Conservation (phyloP, 305 asterid genomes). For the Rubia tinctorum region DNA sequence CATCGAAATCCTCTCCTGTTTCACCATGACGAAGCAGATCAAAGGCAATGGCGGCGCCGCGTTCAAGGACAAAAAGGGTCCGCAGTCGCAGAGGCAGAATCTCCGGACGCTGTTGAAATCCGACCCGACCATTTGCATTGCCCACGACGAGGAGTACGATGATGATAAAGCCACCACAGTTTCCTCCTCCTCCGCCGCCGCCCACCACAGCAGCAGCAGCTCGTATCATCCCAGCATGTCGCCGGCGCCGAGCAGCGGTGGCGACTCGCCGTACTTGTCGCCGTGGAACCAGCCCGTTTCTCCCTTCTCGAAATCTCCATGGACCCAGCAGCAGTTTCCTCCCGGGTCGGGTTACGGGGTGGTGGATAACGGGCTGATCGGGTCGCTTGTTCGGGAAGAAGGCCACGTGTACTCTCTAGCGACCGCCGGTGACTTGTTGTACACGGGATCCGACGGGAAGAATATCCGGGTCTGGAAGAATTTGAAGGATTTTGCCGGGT, state of each 20-base stretch:
- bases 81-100: constrained; percentile 37
- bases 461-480: constrained; percentile 82
- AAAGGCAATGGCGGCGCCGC: constrained; percentile 14
- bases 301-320: constrained; percentile 65
- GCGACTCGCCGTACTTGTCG: constrained; percentile 58
- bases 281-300: constrained; percentile 69
- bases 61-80: constrained; percentile 27
- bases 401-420: constrained; percentile 86
- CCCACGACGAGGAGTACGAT: constrained; percentile 5
- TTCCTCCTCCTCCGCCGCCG: background rate
- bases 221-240: constrained; percentile 7
- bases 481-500: constrained; percentile 59
- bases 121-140: constrained; percentile 22
- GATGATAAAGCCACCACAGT: background rate
- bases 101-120: constrained; percentile 36
- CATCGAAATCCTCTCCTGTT: background rate
- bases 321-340: constrained; percentile 37
- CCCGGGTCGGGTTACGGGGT: constrained; percentile 16
- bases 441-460: constrained; percentile 87
- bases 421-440: constrained; percentile 51
- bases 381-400: constrained; percentile 64
- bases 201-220: background rate
- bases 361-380: constrained; percentile 37
- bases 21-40: constrained; percentile 27
- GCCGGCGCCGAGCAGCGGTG: constrained; percentile 33